phyloP scores from a whole-genome alignment of 306 rosid species.

The Cucurbita moschata region DNA sequence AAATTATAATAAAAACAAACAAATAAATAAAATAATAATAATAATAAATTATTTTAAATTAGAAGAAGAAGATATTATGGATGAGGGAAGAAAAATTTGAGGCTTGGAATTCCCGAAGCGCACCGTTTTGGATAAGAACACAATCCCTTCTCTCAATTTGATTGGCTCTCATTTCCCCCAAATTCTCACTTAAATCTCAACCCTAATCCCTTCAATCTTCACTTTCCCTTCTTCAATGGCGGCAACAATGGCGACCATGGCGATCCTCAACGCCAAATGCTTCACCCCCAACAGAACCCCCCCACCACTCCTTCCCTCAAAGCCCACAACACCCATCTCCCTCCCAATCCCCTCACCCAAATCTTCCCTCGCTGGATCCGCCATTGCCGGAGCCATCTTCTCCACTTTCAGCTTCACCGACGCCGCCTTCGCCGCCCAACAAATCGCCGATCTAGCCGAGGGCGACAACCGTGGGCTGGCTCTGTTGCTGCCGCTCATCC shows the following conservation, averaged over 20 bases:
- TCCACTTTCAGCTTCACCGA: constrained; percentile 40
- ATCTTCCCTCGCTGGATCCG: constrained; percentile 34
- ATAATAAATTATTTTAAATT: no score
- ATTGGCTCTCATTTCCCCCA: constrained; percentile 34
- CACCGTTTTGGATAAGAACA: constrained; percentile 40
- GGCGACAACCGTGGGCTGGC: constrained; percentile 80
- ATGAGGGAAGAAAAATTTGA: constrained; percentile 37
- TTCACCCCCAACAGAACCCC: constrained; percentile 19
- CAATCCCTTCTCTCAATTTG: constrained; percentile 35
- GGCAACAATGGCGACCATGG: constrained; percentile 71
- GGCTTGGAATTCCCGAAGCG: constrained; percentile 26
- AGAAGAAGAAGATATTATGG: constrained; percentile 6
- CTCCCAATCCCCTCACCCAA: constrained; percentile 43
- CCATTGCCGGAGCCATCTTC: constrained; percentile 69
- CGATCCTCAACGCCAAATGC: constrained; percentile 60
- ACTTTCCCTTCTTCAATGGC: constrained; percentile 34
- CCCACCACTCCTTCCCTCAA: constrained; percentile 15
- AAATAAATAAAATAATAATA: no score
- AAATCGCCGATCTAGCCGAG: constrained; percentile 54
- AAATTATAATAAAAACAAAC: no score
- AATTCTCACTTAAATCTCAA: background rate
- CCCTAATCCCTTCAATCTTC: background rate
- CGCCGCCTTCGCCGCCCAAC: constrained; percentile 68
- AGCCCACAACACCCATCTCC: constrained; percentile 33
- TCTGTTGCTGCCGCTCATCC: constrained; percentile 50